Base-by-base conservation (phyloP, 768 basidiomycete genomes). In the Chiua virens region DNA sequence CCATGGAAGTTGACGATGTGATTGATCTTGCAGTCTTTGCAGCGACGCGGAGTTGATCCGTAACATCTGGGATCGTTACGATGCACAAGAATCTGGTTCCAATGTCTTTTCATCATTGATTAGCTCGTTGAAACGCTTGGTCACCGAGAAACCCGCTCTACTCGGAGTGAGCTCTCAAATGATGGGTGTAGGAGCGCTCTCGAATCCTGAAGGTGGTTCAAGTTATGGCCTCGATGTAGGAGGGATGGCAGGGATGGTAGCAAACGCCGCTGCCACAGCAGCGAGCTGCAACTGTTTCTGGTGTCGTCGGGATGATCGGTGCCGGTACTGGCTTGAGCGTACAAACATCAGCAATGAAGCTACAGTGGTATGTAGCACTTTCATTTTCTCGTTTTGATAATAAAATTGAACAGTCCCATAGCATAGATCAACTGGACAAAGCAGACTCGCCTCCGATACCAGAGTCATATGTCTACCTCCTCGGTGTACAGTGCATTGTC, bases 401-500 rank as follows among this genome's bases (percentile, higher is more conserved):
- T 30, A 7, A 50, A 32, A 28, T n/a, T 35, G 20, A 34, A 44
- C n/a, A 10, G 21, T 35, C 8, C 2, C 17, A 5, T 60, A 97
- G 95, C 66, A 98, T 99, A 59, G 96, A 99, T 66, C 97, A 98
- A 68, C 82, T 98, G 13, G 96, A 99, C 73, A 99, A 99, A 68
- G 89, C 92, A 0, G 97, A 99, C 59, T 84, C 94, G 0, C 97
- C 97, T 0, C 77, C 83, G 0, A 94, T 98, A 47, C 96, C 97
- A 0, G 97, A 99, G 52, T 79, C 89, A 4, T 98, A 99, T 65
- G 80, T 96, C 55, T 96, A 95, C 64, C 86, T 99, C 8, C 80
- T 99, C 2, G 91, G 85, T 1, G 80, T 97, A 0, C 94, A 98
- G 60, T 94, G 89, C 61, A 77, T 98, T 9, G 79, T 88, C 25